phyloP scores from a whole-genome alignment of 2,329 filamentous ascomycete species.

The Aspergillus calidoustus region DNA sequence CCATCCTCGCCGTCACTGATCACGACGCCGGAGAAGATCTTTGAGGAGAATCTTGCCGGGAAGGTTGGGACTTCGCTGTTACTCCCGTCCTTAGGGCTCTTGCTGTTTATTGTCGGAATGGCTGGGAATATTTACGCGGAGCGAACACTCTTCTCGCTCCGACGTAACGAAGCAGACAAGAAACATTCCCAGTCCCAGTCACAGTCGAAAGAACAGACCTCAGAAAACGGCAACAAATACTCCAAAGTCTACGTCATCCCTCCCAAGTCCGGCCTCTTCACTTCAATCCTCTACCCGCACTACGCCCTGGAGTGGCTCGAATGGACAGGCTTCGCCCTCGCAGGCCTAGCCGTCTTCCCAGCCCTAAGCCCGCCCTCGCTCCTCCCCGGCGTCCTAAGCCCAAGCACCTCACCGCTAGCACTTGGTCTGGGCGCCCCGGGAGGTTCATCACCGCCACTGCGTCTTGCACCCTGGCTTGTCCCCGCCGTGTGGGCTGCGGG shows the following conservation, averaged over 20 bases:
- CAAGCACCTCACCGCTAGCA: background rate
- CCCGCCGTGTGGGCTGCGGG: conserved; percentile 37
- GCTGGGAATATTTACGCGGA: conserved; percentile 86
- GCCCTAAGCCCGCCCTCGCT: conserved; percentile 3
- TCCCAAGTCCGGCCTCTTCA: conserved; percentile 80
- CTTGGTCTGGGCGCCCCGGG: background rate
- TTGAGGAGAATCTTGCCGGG: background rate
- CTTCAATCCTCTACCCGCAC: conserved; percentile 83
- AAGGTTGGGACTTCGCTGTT: conserved; percentile 3
- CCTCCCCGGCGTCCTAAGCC: background rate
- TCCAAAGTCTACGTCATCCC: conserved; percentile 86
- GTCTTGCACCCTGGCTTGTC: conserved; percentile 42
- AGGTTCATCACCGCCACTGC: conserved; percentile 27
- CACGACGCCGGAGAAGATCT: conserved; percentile 1
- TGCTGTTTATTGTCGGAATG: conserved; percentile 77
- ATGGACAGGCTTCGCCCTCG: conserved; percentile 86
- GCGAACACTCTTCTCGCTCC: conserved; percentile 84
- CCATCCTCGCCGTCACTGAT: background rate
- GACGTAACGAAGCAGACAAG: conserved; percentile 65
- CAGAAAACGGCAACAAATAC: conserved; percentile 52
- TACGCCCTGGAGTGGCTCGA: conserved; percentile 98
- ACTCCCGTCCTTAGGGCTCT: conserved; percentile 65
- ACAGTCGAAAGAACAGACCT: conserved; percentile 34
- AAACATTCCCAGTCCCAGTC: conserved; percentile 46
- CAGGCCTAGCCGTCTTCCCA: conserved; percentile 42